Percentiles rank a stretch among this genome's conserved stretches.
phyloP scores from a whole-genome alignment of 2,329 filamentous ascomycete genomes.

The Fusarium sp. region DNA sequence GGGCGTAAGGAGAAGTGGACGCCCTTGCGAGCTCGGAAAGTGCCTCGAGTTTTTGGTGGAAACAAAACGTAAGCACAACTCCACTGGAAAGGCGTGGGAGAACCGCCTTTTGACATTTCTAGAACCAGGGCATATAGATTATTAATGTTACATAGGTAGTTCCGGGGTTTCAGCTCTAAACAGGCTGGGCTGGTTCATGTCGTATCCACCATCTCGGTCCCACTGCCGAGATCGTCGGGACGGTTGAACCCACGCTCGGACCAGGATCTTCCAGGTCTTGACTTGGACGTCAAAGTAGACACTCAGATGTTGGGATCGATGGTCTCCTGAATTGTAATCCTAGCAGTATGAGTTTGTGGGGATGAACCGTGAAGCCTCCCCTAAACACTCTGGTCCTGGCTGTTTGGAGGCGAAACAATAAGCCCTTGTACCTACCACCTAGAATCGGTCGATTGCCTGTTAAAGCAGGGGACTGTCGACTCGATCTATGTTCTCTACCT shows the following conservation, averaged over 20 bases:
- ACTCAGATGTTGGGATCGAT: not conserved
- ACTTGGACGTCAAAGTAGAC: not conserved
- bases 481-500: not conserved
- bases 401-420: not conserved
- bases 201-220: not conserved
- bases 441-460: not conserved
- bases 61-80: not conserved
- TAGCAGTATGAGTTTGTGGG: not conserved
- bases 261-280: not conserved
- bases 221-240: not conserved
- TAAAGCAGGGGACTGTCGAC: not conserved
- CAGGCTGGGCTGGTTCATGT: not conserved
- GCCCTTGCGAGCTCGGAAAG: not conserved
- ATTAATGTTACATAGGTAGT: not conserved
- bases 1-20: not conserved
- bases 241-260: not conserved
- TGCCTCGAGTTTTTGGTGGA: not conserved
- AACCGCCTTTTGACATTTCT: not conserved
- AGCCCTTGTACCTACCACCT: not conserved
- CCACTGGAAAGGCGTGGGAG: not conserved
- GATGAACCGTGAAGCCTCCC: not conserved
- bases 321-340: not conserved
- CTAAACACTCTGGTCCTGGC: not conserved
- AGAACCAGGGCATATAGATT: not conserved
- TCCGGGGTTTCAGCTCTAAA: not conserved